Conservation (phyloP, 345 rosid genomes). For the Sapria himalayana region DNA sequence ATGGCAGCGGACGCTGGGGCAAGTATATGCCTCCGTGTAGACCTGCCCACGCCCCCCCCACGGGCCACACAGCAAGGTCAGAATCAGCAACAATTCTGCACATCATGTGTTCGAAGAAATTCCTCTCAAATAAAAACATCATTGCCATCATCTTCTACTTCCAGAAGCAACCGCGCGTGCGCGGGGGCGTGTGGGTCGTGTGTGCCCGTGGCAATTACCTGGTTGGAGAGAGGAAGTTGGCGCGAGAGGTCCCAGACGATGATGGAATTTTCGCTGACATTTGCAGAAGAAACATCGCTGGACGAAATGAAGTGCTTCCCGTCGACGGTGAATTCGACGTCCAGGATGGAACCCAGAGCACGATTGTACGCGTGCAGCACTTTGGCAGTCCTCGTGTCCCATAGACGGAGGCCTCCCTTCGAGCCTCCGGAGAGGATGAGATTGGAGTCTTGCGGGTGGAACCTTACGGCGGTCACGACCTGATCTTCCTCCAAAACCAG, state of each 20-base stretch:
- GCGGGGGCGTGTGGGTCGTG: too few relatives aligned
- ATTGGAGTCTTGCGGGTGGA: conserved; percentile 40
- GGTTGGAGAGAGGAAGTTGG: conserved; percentile 66
- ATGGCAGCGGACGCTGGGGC: conserved; percentile 50
- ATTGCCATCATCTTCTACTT: too few relatives aligned
- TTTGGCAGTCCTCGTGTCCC: conserved; percentile 54
- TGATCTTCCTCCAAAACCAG: conserved; percentile 51
- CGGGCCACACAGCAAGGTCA: too few relatives aligned
- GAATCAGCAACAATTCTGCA: too few relatives aligned
- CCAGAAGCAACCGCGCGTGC: too few relatives aligned
- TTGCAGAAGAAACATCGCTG: conserved; percentile 52
- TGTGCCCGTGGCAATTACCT: too few relatives aligned
- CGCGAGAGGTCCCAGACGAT: conserved; percentile 57
- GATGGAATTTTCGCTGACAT: conserved; percentile 59
- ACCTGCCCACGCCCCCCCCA: too few relatives aligned
- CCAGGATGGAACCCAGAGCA: conserved; percentile 55
- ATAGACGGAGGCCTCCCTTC: conserved; percentile 51
- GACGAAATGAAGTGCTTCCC: conserved; percentile 63
- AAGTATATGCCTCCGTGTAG: conserved; percentile 68
- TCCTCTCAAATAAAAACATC: too few relatives aligned
- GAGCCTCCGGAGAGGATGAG: conserved; percentile 72
- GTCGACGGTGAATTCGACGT: conserved; percentile 41
- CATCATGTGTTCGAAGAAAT: too few relatives aligned
- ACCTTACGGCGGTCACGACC: conserved; percentile 38
- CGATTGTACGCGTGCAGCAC: conserved; percentile 32